phyloP scores from a whole-genome alignment of 1,284 basidiomycete species.

The Moniliophthora roreri region DNA sequence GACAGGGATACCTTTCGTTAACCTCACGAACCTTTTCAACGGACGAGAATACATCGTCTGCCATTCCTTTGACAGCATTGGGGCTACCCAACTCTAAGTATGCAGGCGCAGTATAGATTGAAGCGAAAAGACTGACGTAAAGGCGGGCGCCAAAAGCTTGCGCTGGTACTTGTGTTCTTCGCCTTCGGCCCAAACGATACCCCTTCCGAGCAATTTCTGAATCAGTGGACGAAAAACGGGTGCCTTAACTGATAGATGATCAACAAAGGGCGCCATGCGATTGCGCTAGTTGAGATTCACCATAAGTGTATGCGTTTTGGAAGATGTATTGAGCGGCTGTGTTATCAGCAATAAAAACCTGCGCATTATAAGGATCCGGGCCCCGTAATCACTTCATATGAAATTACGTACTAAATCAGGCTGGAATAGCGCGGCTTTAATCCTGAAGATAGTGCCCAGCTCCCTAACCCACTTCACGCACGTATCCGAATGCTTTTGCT shows the following conservation, averaged over 20 bases:
- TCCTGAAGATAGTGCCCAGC: constrained; percentile 35
- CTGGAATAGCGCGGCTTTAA: constrained; percentile 39
- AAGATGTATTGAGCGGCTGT: constrained; percentile 37
- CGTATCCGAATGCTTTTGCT: constrained; percentile 32
- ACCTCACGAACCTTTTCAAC: constrained; percentile 22
- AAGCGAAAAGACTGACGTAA: constrained; percentile 25
- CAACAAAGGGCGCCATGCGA: not conserved
- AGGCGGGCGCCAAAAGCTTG: constrained; percentile 29
- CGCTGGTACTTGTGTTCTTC: constrained; percentile 32
- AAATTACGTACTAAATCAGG: constrained; percentile 31
- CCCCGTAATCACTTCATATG: not conserved
- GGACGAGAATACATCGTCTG: constrained; percentile 25
- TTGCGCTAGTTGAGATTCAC: too few species aligned
- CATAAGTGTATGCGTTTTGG: constrained; percentile 32
- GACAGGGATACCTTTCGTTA: not conserved
- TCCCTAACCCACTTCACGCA: constrained; percentile 34
- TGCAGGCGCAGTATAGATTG: not conserved
- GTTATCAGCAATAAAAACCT: constrained; percentile 37
- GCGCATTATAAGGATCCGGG: not conserved
- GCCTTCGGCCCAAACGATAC: constrained; percentile 37
- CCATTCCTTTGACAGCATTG: constrained; percentile 29
- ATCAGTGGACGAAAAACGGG: constrained; percentile 27
- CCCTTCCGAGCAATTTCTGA: constrained; percentile 28
- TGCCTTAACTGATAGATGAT: constrained; percentile 22
- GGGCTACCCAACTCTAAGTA: constrained; percentile 12